Evolutionary conservation across 176 grass and related monocot species (phyloP), one percentile per base, ranked within the genome.

Genomic region (Carex parvula): DNA sequence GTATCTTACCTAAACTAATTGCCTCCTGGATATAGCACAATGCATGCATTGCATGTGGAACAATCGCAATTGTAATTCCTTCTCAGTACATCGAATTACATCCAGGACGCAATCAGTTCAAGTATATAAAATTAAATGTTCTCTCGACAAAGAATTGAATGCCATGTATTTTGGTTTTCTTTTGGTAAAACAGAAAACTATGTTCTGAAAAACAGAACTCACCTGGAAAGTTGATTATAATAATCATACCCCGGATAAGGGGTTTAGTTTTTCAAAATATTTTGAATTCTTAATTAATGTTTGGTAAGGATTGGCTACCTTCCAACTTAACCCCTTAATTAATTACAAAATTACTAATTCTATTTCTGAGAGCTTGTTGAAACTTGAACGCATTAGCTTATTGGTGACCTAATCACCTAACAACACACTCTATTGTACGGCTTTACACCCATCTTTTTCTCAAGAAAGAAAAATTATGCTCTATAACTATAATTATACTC

Each of bases 321-420:
- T 78, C 73, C 26, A 78, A 78, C 73, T 78, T 78, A 57, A 78
- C 48, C 26, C 26, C 7, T 56, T 33, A 78, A 17, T 78, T 33
- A 78, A 57, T 11, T 18, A 55, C 26, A 18, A 71, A 56, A 33
- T 56, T 32, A 57, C 15, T 30, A 55, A 22, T 26, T 32, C 0
- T 57, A 32, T 57, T 17, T 78, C 52, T 77, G 73, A 78, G 33
- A 16, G 15, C 14, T 78, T 57, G 14, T 35, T 56, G 13, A 56
- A 32, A 56, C 1, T 57, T 33, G 12, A 78, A 78, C 50, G 73
- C n/a, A n/a, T n/a, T 9, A 78, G 73, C n/a, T 78, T 78, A 57
- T 57, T 78, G 73, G 52, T 78, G 52, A 32, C 22, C 73, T 78
- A 57, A 78, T 78, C 73, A 78, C 73, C 73, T 78, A 78, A 56